Base-by-base conservation (phyloP, 2,329 filamentous ascomycete species). In the Neopestalotiopsis sp. region DNA sequence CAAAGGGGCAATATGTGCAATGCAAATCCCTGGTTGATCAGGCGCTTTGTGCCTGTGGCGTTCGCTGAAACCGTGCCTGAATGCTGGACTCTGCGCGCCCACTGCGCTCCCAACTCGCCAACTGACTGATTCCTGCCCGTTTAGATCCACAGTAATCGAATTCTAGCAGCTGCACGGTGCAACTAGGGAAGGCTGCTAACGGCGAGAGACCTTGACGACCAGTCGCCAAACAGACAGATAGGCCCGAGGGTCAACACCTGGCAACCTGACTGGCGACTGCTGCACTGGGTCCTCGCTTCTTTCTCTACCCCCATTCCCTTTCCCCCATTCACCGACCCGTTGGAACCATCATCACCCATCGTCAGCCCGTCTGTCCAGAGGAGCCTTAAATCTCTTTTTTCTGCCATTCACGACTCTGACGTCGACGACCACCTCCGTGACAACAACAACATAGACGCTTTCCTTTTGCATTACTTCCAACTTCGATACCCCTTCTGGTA, bases 321-420 rank as follows among this genome's bases (percentile, higher is more conserved):
- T 34, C 30, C 14, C 24, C 57, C 57, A 59, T 59, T 59, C 57
- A 59, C 57, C 57, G 57, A 59, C 30, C 24, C 24, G 57, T 59
- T 20, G 57, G 57, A 59, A 59, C 30, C 57, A 59, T 59, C 57
- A 59, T 30, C 57, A 59, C 30, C 57, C 24, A 28, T 34, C 24
- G n/a, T 52, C 45, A 52, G 45, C 45, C 45, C n/a, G 49, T 14
- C 49, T 14, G 49, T 34, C 57, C 57, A 30, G 24, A 28, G 57
- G 12, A 30, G 57, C 57, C n/a, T 30, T 59, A 59, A 59, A 59
- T 30, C 57, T 59, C 57, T 59, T 59, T 59, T 59, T 59, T 59
- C 30, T 34, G 24, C 30, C 57, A 59, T 59, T 34, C 20, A 59
- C 57, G 4, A 59, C 57, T 59, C 30, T 34, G 57, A 59, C 57